A percentile compares a stretch with the other conserved stretches of the same genome.
phyloP scores from a whole-genome alignment of 306 rosid genomes.

The Prunus persica region DNA sequence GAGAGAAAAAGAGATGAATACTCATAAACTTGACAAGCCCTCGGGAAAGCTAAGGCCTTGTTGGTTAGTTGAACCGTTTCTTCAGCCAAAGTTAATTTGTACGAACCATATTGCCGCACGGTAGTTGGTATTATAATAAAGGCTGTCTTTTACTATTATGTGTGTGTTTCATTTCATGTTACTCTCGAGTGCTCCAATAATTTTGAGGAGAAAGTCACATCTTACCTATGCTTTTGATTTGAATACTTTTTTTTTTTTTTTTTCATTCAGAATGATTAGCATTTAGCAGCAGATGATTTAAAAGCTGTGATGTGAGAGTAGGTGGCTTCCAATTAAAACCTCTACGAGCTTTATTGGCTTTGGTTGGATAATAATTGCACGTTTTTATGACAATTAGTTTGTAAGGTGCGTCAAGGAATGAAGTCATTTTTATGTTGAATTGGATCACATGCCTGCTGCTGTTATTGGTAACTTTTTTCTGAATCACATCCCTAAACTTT shows the following conservation, averaged over 20 bases:
- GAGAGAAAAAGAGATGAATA: too few relatives aligned
- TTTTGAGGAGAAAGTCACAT: not conserved
- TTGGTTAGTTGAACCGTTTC: constrained; percentile 46
- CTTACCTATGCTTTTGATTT: not conserved
- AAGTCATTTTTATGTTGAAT: too few relatives aligned
- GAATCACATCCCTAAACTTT: too few relatives aligned
- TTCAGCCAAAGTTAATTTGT: constrained; percentile 44
- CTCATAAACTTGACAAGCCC: too few relatives aligned
- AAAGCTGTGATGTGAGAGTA: constrained; percentile 5
- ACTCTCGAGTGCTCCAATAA: not conserved
- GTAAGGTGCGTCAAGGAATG: too few relatives aligned
- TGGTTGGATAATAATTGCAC: not conserved
- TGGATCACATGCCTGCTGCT: not conserved
- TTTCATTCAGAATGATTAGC: not conserved
- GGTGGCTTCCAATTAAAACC: constrained; percentile 15
- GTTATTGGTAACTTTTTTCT: not conserved
- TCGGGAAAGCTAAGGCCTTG: not conserved
- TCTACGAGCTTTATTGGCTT: not conserved
- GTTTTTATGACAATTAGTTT: not conserved
- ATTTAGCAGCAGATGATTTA: constrained; percentile 1
- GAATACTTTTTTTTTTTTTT: too few relatives aligned
- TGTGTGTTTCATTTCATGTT: not conserved
- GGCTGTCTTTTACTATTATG: constrained; percentile 2
- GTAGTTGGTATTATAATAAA: constrained; percentile 59
- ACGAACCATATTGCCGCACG: constrained; percentile 34